Conservation (phyloP, 139 green algal species). For the Nannochloris sp. region DNA sequence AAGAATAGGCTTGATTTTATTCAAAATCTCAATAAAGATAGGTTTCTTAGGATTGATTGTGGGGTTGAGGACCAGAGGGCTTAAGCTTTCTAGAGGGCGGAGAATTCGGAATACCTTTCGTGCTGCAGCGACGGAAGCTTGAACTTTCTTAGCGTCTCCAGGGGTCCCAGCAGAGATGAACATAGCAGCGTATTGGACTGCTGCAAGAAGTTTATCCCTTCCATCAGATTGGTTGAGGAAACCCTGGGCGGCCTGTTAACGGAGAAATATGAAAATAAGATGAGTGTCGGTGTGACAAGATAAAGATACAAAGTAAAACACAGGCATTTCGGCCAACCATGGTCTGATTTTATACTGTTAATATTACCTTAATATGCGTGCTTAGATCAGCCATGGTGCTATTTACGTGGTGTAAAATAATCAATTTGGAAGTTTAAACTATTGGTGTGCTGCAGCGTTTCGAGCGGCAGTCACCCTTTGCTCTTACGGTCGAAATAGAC, state of each 20-base stretch:
- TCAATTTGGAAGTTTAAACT: neutral
- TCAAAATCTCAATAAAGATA: slow-evolving; percentile 58
- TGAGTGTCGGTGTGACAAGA: no score
- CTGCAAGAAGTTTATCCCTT: slow-evolving; percentile 87
- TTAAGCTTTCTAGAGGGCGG: slow-evolving; percentile 64
- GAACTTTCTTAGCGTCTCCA: slow-evolving; percentile 80
- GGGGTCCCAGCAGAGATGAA: slow-evolving; percentile 77
- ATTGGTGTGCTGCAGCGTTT: neutral
- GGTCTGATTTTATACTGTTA: neutral
- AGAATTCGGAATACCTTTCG: slow-evolving; percentile 88
- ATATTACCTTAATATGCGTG: slow-evolving; percentile 6
- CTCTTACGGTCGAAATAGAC: no score
- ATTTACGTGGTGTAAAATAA: neutral
- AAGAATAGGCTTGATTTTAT: slow-evolving; percentile 75
- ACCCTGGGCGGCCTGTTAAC: slow-evolving; percentile 1
- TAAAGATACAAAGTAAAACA: neutral
- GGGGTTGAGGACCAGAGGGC: slow-evolving; percentile 62
- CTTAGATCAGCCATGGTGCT: slow-evolving; percentile 12
- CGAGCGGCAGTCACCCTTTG: no score
- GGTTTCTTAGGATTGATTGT: slow-evolving; percentile 55
- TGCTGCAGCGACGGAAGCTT: slow-evolving; percentile 76
- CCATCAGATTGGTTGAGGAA: slow-evolving; percentile 87
- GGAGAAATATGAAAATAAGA: no score
- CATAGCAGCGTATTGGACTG: slow-evolving; percentile 86
- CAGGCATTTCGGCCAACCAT: neutral